Base-by-base conservation (phyloP, 345 rosid species). In the Eutrema yunnanense region DNA sequence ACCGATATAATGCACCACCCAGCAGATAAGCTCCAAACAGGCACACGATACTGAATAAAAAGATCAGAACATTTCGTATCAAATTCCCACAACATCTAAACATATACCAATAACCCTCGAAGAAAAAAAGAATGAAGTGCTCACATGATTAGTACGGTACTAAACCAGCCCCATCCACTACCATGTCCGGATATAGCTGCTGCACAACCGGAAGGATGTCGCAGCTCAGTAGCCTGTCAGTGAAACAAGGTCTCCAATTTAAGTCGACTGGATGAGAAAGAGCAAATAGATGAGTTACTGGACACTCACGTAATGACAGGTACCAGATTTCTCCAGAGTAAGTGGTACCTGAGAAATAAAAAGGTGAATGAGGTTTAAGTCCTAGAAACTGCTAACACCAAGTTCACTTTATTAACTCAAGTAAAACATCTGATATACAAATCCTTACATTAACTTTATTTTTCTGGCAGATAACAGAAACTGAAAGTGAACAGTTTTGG, bases 171-270 rank as follows among this genome's bases (percentile, higher is more conserved):
- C 96, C 84, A 87, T 76, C 94, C 96, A 65, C 68, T 73, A 44
- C 91, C 84, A 67, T 79, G 83, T 64, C 80, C 69, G 8, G 88
- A 76, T 71, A 81, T 71, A 65, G 86, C 75, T 47, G 78, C 78
- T 50, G 89, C 94, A 74, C 98, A 95, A 59, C 92, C 99, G 11
- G 98, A 82, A 73, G 99, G 99, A 83, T 95, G 99, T 65, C 85
- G 75, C 38, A 95, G 74, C 51, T 64, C 80, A 41, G 98, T 76
- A 51, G 87, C 84, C 97, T 91, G 82, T 68, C 49, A 76, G 47
- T 73, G n/a, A 63, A 57, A 54, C 40, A 69, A 63, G 30, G 46
- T 69, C 54, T 19, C 11, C 6, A 69, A 10, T 44, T 44, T 16
- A 19, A 49, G 44, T 53, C 1, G 27, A 11, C 14, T 30, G 65